Conservation (phyloP, 2,329 filamentous ascomycete genomes). For the Neophaeococcomyces aloes region DNA sequence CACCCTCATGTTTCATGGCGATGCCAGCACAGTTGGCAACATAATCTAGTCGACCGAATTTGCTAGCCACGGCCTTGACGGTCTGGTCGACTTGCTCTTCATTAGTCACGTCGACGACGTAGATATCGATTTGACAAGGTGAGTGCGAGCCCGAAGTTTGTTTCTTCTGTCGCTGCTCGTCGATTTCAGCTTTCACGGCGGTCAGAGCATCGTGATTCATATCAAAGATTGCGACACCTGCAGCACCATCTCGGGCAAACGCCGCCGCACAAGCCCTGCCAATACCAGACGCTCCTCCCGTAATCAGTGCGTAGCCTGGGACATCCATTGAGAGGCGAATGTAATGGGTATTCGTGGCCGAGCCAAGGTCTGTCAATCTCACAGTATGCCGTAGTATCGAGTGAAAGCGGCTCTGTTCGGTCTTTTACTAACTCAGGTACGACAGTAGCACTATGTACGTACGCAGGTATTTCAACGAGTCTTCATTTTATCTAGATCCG, state of each 20-base stretch:
- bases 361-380: too few relatives aligned
- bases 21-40: constrained; percentile 24
- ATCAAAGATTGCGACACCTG: constrained; percentile 12
- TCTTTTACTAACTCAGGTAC: too few relatives aligned
- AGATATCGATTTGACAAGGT: constrained; percentile 5
- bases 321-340: constrained; percentile 13
- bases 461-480: too few relatives aligned
- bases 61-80: constrained; percentile 45
- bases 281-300: constrained; percentile 2
- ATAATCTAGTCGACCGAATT: constrained; percentile 36
- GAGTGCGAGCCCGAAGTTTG: too few relatives aligned
- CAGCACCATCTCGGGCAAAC: constrained; percentile 12
- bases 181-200: constrained; percentile 7
- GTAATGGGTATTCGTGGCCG: too few relatives aligned
- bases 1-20: constrained; percentile 22
- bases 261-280: constrained; percentile 9
- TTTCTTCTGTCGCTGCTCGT: neutral
- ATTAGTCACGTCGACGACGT: constrained; percentile 38
- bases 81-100: constrained; percentile 43
- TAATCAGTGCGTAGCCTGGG: constrained; percentile 13
- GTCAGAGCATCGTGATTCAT: constrained; percentile 6
- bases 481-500: too few relatives aligned
- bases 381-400: too few relatives aligned
- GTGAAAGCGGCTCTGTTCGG: too few relatives aligned
- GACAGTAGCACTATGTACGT: too few relatives aligned